These are phyloP conservation scores for Pythium periplocum DNA, from an alignment of 352 stramenopile species.

Conservation along the genomic window DNA sequence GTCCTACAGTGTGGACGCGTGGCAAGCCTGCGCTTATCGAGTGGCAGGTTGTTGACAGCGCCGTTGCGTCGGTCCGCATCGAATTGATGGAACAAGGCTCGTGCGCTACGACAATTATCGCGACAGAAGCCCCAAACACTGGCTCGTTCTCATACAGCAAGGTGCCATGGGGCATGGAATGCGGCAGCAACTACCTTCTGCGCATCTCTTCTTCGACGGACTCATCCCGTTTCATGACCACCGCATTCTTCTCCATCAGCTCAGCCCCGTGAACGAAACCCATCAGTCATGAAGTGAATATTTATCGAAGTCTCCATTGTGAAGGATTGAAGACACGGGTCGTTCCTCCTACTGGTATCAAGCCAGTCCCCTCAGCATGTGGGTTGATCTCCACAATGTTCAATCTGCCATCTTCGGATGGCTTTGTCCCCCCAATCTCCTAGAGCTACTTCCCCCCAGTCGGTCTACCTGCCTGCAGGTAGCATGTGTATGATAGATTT, in stretches of 20 bases:
- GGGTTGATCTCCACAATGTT: no score
- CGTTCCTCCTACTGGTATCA: no score
- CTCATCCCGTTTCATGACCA: conserved; percentile 47
- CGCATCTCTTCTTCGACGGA: conserved; percentile 43
- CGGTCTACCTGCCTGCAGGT: no score
- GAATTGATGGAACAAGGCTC: conserved; percentile 65
- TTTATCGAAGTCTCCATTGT: no score
- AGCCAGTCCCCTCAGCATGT: no score
- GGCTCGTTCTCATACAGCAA: conserved; percentile 65
- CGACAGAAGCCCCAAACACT: conserved; percentile 51
- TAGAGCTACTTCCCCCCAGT: no score
- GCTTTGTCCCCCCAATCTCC: no score
- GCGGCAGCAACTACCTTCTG: conserved; percentile 74
- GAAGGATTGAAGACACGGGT: no score
- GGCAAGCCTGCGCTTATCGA: conserved; percentile 65
- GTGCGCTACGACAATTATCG: conserved; percentile 60
- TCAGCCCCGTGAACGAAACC: conserved; percentile 28
- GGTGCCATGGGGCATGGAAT: conserved; percentile 83
- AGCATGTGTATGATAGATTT: no score
- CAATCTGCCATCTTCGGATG: no score
- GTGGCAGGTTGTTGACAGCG: conserved; percentile 60
- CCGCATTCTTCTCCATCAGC: conserved; percentile 63
- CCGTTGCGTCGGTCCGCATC: conserved; percentile 47
- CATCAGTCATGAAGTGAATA: no score
- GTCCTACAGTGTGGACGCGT: conserved; percentile 60